phyloP scores from a whole-genome alignment of 2,329 filamentous ascomycete species.

The Hymenoscyphus repandus region DNA sequence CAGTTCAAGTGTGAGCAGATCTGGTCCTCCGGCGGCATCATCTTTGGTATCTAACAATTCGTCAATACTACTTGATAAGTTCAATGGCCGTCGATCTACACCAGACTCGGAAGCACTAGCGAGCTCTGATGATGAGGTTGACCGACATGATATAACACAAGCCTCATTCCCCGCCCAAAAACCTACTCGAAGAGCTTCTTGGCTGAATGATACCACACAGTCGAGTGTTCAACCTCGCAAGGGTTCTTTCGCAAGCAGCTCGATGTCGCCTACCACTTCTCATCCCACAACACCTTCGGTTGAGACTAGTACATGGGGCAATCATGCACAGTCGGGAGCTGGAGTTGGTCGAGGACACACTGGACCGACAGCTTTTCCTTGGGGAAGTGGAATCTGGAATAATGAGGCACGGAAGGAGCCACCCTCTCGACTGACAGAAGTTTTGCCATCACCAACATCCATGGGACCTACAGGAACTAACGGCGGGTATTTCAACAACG shows the following conservation, averaged over 20 bases:
- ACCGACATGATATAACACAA: conserved; percentile 51
- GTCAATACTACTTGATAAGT: conserved; percentile 66
- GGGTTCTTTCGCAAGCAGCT: conserved; percentile 68
- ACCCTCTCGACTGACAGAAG: conserved; percentile 67
- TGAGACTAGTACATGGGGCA: conserved; percentile 56
- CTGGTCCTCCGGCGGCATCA: conserved; percentile 38
- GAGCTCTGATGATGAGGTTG: conserved; percentile 88
- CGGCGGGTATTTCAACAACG: conserved; percentile 38
- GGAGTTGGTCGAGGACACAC: conserved; percentile 42
- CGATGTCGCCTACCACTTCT: conserved; percentile 74
- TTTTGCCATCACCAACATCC: conserved; percentile 70
- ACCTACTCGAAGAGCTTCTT: conserved; percentile 69
- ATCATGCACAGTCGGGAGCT: conserved; percentile 40
- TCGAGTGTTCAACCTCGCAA: conserved; percentile 61
- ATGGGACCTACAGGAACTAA: conserved; percentile 39
- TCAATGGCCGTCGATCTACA: conserved; percentile 75
- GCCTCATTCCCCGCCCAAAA: conserved; percentile 48
- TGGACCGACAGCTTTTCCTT: conserved; percentile 51
- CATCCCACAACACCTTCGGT: conserved; percentile 74
- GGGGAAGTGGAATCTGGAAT: conserved; percentile 82
- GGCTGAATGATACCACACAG: conserved; percentile 78
- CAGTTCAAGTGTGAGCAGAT: conserved; percentile 33
- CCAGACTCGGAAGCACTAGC: conserved; percentile 91
- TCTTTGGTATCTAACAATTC: conserved; percentile 55
- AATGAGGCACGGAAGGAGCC: conserved; percentile 68